Evolutionary conservation across 345 rosid species (phyloP).

Genomic region (Eucalyptus microcorys): DNA sequence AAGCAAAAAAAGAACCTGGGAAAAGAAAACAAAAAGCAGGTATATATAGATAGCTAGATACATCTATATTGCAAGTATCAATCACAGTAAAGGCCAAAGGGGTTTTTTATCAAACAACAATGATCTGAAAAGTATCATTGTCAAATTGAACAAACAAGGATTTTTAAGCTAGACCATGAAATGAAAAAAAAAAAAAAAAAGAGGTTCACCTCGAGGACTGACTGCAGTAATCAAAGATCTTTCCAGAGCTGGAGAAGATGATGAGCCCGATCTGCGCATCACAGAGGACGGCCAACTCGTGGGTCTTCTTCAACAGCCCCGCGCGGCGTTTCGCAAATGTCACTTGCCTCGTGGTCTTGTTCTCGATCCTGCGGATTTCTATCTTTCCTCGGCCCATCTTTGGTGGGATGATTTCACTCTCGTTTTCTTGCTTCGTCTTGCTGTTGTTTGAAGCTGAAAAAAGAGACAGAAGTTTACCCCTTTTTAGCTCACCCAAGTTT

Average conservation of each 20-base stretch:
- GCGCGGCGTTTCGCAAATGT: constrained; percentile 32
- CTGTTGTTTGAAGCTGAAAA: background rate
- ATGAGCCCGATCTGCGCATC: constrained; percentile 42
- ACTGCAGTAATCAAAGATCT: constrained; percentile 19
- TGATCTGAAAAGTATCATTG: background rate
- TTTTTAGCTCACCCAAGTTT: background rate
- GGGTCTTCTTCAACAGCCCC: constrained; percentile 36
- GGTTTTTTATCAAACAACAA: background rate
- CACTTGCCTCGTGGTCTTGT: constrained; percentile 27
- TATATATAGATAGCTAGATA: background rate
- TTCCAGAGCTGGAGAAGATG: constrained; percentile 31
- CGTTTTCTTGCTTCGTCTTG: background rate
- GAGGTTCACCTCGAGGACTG: constrained; percentile 6
- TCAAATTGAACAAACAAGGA: background rate
- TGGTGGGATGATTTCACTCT: background rate
- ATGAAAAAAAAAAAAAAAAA: background rate
- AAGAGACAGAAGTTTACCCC: background rate
- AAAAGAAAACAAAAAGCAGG: background rate
- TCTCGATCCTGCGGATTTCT: constrained; percentile 27
- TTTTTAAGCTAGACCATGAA: background rate
- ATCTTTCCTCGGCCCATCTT: constrained; percentile 39
- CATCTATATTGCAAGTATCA: background rate
- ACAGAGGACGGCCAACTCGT: constrained; percentile 33
- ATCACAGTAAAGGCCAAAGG: background rate
- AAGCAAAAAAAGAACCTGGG: background rate